Base-by-base conservation (phyloP, 2,329 filamentous ascomycete genomes). In the Nothopassalora personata region DNA sequence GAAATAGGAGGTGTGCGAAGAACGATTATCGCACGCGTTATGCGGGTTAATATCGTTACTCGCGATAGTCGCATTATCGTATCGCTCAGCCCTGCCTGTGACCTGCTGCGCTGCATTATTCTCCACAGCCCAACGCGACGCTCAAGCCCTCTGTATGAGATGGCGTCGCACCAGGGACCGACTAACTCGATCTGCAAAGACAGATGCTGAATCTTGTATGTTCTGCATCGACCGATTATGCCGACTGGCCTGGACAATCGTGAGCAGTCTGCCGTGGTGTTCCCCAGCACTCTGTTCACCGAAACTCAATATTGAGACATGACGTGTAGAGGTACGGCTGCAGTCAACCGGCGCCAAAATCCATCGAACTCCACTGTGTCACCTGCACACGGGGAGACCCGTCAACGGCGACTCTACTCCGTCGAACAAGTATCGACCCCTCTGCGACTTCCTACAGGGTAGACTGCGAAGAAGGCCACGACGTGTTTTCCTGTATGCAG, bases 331-430 rank as follows among this genome's bases (percentile, higher is more conserved):
- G 34, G 18, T 43, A 18, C 39, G 39, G 39, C 39, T 56, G 53
- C 53, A 60, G 39, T 48, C 58, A 54, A 47, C 54, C 30, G 34
- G 46, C 54, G 48, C 54, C 49, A 57, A 46, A 54, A n/a, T 53
- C 55, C 51, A 54, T 52, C 55, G 46, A 55, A 36, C 45, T 53
- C 23, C 23, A 23, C 2, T 23, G 23, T 23, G 23, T 23, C 23
- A 23, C 23, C 23, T 23, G 23, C 23, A 23, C 3, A 23, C 23
- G 3, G 23, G 3, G 23, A 23, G 3, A 1, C 3, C 23, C 23
- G 23, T 23, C 23, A 23, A 23, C 23, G 23, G 1, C 23, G 23
- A 23, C 23, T 23, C 3, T 23, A 23, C 23, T 23, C 23, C 3
- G 23, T 23, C 23, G 23, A 23, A 3, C 23, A 23, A 23, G 23